A percentile compares a stretch with the other conserved stretches of the same genome.
Evolutionary conservation across 257 asterid genomes (phyloP).

Genomic region (Fraxinus excelsior): DNA sequence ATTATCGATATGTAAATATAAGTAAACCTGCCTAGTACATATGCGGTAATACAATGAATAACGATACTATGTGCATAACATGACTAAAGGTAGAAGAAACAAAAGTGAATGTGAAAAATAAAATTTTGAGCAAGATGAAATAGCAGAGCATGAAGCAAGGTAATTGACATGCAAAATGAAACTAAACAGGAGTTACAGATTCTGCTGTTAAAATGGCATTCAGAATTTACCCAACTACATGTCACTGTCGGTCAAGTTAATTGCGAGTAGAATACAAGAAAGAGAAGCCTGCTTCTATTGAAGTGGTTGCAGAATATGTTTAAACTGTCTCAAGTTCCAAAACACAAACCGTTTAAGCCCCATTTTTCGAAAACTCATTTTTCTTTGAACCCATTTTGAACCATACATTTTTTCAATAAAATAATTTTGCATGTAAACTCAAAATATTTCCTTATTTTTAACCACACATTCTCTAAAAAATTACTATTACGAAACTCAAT

Average conservation of each 20-base stretch:
- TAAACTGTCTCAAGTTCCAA: background rate
- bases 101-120: background rate
- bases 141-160: background rate
- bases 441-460: too few relatives aligned
- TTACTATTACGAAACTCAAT: too few relatives aligned
- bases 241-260: too few relatives aligned
- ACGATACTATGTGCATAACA: constrained; percentile 49
- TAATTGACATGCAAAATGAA: background rate
- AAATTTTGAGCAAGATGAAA: background rate
- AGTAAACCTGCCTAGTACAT: too few relatives aligned
- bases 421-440: too few relatives aligned
- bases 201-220: background rate
- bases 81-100: constrained; percentile 69
- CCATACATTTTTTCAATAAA: too few relatives aligned
- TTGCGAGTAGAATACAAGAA: background rate
- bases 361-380: too few relatives aligned
- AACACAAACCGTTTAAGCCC: background rate
- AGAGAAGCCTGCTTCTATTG: background rate
- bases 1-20: too few relatives aligned
- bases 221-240: background rate
- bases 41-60: too few relatives aligned
- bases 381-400: too few relatives aligned
- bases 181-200: background rate
- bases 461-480: too few relatives aligned
- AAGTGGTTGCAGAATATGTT: background rate